phyloP scores from a whole-genome alignment of 225 moss, liverwort and hornwort genomes.

The Antitrichia curtipendula region DNA sequence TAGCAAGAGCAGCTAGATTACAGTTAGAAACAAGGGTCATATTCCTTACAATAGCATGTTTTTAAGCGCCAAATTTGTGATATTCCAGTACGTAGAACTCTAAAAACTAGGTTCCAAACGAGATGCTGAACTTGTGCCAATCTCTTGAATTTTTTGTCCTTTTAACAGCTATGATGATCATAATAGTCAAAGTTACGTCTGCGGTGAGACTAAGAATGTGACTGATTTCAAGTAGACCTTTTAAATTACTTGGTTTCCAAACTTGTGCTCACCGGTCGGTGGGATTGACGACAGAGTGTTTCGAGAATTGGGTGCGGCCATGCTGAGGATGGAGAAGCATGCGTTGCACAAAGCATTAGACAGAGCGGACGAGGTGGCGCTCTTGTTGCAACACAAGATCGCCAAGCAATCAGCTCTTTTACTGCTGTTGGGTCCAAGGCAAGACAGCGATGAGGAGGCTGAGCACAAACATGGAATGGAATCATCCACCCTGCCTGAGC shows the following conservation, averaged over 20 bases:
- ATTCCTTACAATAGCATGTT: not conserved
- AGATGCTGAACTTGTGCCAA: not conserved
- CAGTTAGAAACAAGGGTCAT: not conserved
- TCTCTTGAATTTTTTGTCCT: not conserved
- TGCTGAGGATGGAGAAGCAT: constrained; percentile 32
- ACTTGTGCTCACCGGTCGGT: not conserved
- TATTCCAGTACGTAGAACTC: not conserved
- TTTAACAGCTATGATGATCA: not conserved
- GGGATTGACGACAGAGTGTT: constrained; percentile 13
- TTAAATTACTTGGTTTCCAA: not conserved
- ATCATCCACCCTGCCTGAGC: not conserved
- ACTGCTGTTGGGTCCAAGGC: not conserved
- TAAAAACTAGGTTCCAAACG: not conserved
- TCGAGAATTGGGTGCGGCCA: constrained; percentile 25
- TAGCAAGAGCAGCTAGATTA: not conserved
- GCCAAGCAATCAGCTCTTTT: constrained; percentile 21
- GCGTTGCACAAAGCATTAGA: constrained; percentile 7
- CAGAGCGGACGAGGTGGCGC: constrained; percentile 47
- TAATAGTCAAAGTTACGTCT: not conserved
- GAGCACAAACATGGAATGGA: not conserved
- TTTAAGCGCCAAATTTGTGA: not conserved
- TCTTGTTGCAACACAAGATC: constrained; percentile 66
- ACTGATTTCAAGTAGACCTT: not conserved
- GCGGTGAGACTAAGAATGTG: not conserved
- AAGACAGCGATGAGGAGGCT: not conserved